These are phyloP conservation scores for Priceomyces carsonii DNA, from an alignment of 805 yeast genomes.

Conservation along the genomic window DNA sequence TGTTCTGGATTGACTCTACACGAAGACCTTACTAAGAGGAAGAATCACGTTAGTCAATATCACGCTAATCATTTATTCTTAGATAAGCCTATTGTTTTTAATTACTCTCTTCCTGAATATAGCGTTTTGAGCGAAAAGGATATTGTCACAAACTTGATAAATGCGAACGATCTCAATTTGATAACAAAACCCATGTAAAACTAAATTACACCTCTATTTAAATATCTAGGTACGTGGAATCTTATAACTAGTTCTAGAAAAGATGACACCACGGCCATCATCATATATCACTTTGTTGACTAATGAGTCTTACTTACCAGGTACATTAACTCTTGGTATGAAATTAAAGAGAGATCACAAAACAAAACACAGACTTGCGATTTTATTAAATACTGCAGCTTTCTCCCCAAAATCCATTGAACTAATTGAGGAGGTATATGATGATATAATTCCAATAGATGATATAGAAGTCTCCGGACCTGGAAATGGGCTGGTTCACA, in stretches of 20 bases:
- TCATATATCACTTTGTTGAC: conserved; percentile 44
- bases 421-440: conserved; percentile 26
- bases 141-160: no score
- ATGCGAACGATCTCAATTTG: no score
- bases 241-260: conserved; percentile 17
- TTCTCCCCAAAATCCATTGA: conserved; percentile 27
- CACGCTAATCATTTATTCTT: no score
- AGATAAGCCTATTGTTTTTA: no score
- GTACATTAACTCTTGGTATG: conserved; percentile 54
- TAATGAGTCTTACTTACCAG: conserved; percentile 54
- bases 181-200: no score
- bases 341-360: conserved; percentile 17
- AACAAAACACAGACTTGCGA: conserved; percentile 20
- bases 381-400: conserved; percentile 31
- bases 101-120: no score
- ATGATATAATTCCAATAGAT: conserved; percentile 26
- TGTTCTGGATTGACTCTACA: no score
- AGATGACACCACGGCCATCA: conserved; percentile 1
- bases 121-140: no score
- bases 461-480: conserved; percentile 17
- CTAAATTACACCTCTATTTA: no score
- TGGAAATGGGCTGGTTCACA: conserved; percentile 23
- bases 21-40: no score
- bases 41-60: no score
- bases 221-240: no score